phyloP scores from a whole-genome alignment of 345 rosid genomes.

The Cardamine resedifolia region DNA sequence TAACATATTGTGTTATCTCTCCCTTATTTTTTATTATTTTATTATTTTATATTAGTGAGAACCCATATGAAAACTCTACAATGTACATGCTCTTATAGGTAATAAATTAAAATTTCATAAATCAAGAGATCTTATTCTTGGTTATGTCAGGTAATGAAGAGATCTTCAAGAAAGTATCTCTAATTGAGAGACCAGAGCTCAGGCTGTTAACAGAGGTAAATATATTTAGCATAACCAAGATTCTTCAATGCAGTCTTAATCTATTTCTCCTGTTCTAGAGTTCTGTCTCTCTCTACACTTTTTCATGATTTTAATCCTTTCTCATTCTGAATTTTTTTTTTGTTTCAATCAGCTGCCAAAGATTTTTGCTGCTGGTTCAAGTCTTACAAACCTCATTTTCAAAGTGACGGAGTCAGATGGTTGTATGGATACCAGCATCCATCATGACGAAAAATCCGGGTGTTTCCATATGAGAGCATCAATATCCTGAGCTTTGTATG shows the following conservation, averaged over 20 bases:
- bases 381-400: slow-evolving; percentile 46
- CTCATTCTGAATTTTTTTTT: background rate
- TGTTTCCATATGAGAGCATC: slow-evolving; percentile 45
- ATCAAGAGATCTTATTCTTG: too few relatives aligned
- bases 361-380: slow-evolving; percentile 45
- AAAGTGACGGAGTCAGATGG: slow-evolving; percentile 49
- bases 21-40: too few relatives aligned
- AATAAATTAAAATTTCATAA: too few relatives aligned
- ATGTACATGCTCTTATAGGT: too few relatives aligned
- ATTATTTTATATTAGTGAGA: too few relatives aligned
- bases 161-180: slow-evolving; percentile 45
- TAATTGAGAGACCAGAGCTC: slow-evolving; percentile 49
- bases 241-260: background rate
- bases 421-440: slow-evolving; percentile 43
- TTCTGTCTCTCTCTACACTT: background rate
- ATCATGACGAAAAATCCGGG: slow-evolving; percentile 45
- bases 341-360: slow-evolving; percentile 44
- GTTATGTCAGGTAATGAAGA: slow-evolving; percentile 33
- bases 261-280: background rate
- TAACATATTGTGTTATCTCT: too few relatives aligned
- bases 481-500: too few relatives aligned
- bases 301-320: background rate
- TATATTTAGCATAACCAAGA: background rate
- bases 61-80: too few relatives aligned
- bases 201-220: slow-evolving; percentile 45